Base-by-base conservation (phyloP, 139 green algal species). In the Axilococcus clingmanii region DNA sequence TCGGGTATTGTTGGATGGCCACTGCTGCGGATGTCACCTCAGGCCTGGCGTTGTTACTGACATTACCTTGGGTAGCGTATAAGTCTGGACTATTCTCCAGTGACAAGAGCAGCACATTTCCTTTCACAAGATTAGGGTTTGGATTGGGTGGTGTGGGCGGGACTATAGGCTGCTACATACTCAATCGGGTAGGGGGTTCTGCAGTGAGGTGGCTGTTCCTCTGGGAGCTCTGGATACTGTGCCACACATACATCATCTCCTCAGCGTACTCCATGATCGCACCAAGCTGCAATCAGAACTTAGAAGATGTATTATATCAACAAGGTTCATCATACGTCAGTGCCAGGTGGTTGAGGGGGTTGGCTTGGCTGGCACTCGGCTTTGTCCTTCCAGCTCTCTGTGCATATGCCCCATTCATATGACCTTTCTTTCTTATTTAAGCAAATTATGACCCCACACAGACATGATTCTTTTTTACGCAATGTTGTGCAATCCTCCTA, bases 201-300 rank as follows among this genome's bases (percentile, higher is more conserved):
- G n/a, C 27, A 4, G 7, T 30, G 15, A 36, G 27, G 1, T 76
- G 68, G 68, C 34, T 66, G 19, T 37, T 32, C 2, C 36, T 46
- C 0, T 76, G 68, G 68, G 48, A 65, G 48, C 5, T 52, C 11
- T 76, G 63, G 63, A 44, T 68, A 15, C 28, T 16, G 11, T 23
- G 45, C 24, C 64, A 73, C 30, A 24, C 43, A n/a, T 15, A 20
- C 19, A 20, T 46, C 5, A 15, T 24, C 19, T n/a, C n/a, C n/a
- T n/a, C n/a, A n/a, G n/a, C n/a, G n/a, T n/a, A n/a, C n/a, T n/a
- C n/a, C n/a, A n/a, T n/a, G n/a, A n/a, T n/a, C n/a, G n/a, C n/a
- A n/a, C n/a, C n/a, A n/a, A n/a, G n/a, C n/a, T n/a, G n/a, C n/a
- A n/a, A n/a, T n/a, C n/a, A n/a, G n/a, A n/a, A n/a, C n/a, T n/a